Evolutionary conservation across 768 basidiomycete species (phyloP).

Genomic region (Myochromella boudieri): DNA sequence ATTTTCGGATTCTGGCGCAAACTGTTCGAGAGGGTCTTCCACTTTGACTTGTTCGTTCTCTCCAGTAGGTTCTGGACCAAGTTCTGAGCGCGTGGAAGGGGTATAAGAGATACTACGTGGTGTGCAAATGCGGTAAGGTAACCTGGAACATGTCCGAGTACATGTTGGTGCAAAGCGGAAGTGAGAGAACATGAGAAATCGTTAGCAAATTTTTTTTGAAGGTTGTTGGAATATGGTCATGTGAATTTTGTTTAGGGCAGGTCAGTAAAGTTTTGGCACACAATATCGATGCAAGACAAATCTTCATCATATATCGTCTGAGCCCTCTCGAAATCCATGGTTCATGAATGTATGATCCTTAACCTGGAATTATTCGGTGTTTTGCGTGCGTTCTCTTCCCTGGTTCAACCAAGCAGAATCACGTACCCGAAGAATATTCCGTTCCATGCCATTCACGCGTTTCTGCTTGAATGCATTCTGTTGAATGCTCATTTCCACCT

Average conservation of each 20-base stretch:
- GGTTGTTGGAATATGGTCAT: constrained; percentile 27
- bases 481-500: constrained; percentile 48
- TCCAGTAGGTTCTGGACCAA: constrained; percentile 26
- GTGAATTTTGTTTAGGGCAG: constrained; percentile 25
- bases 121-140: constrained; percentile 17
- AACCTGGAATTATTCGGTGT: constrained; percentile 37
- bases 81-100: constrained; percentile 16
- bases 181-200: constrained; percentile 33
- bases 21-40: constrained; percentile 7
- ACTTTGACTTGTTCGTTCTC: constrained; percentile 18
- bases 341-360: constrained; percentile 12
- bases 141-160: constrained; percentile 28
- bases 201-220: constrained; percentile 31
- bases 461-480: constrained; percentile 54
- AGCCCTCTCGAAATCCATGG: neutral
- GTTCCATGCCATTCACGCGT: constrained; percentile 46
- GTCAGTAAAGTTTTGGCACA: too few species aligned
- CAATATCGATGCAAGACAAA: too few species aligned
- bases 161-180: constrained; percentile 28
- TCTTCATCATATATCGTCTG: too few species aligned
- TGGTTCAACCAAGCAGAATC: constrained; percentile 44
- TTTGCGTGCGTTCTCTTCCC: constrained; percentile 51
- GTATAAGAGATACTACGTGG: constrained; percentile 29
- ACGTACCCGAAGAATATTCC: constrained; percentile 38
- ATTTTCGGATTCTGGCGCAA: constrained; percentile 9